Evolutionary conservation across 768 basidiomycete species (phyloP), one percentile per base, ranked within the genome.

Genomic region (Pleurotus ostreatus): DNA sequence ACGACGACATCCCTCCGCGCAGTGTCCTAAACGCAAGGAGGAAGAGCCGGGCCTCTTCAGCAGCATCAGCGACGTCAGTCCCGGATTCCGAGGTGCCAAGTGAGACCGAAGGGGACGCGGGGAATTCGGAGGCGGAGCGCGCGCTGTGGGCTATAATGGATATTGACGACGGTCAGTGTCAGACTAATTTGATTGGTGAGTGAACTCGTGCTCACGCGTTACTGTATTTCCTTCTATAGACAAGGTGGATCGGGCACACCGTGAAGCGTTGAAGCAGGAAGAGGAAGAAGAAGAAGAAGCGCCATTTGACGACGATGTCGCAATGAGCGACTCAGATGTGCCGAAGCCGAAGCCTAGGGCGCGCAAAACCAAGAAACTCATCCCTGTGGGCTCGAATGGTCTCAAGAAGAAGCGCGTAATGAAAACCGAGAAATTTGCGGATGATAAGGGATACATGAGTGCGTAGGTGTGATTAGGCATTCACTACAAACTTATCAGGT

Each of bases 361-460:
- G 57, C 71, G 70, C 55, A 75, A 75, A 60, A 73, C 77, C 39
- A 88, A 84, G 70, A 85, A 82, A 61, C 77, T 75, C 3, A 66
- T 84, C n/a, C 92, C 90, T 0, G 70, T 89, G n/a, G 90, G 91
- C 0, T 72, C 73, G 39, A 94, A 92, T 58, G 91, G 91, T 4
- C 63, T 91, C 55, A 89, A 81, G 76, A 93, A 92, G 73, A 79
- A 75, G 61, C 77, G 83, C 6, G 74, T 89, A 2, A 64, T 81
- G 20, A 89, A 84, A 63, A 84, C 79, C 43, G 76, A 80, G 59
- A 78, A 65, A 60, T 75, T 65, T 13, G 69, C 76, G 22, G 86
- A 88, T 59, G 81, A 74, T 0, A 85, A 88, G 67, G 91, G 92
- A 6, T 92, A 89, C 60, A 84, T 81, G 70, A 79, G 90, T 91